Conservation (phyloP, 2,329 filamentous ascomycete species). For the Aspergillus fumigatiaffinis region DNA sequence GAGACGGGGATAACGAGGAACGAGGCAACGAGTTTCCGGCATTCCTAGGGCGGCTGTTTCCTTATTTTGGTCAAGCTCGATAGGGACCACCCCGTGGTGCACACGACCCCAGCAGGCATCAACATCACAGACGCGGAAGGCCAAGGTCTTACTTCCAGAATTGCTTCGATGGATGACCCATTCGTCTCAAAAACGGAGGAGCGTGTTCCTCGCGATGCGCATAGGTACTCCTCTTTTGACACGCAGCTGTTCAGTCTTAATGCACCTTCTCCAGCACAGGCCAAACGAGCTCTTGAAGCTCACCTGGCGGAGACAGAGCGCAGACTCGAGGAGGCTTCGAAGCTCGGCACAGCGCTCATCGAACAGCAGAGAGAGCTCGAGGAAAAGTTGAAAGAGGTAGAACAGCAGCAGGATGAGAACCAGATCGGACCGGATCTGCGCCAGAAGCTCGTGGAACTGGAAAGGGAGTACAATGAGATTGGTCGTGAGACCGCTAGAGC, state of each 20-base stretch:
- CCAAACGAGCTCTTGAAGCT: constrained; percentile 82
- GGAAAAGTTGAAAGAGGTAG: constrained; percentile 78
- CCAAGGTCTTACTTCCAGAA: constrained; percentile 15
- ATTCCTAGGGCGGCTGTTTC: constrained; percentile 21
- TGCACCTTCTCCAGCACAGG: constrained; percentile 79
- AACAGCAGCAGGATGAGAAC: constrained; percentile 68
- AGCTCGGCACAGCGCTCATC: constrained; percentile 79
- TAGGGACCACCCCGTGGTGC: not conserved
- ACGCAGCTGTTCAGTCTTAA: constrained; percentile 73
- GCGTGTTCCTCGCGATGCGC: constrained; percentile 41
- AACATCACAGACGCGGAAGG: constrained; percentile 7
- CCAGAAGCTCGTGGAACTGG: constrained; percentile 77
- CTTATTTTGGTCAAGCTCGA: constrained; percentile 11
- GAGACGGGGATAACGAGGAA: constrained; percentile 16
- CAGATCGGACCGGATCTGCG: constrained; percentile 81
- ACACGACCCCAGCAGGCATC: constrained; percentile 8
- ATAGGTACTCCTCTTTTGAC: constrained; percentile 82
- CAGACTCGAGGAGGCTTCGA: constrained; percentile 84
- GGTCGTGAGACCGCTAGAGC: constrained; percentile 84
- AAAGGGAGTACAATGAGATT: constrained; percentile 93
- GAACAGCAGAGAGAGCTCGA: constrained; percentile 80
- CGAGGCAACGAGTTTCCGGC: constrained; percentile 21
- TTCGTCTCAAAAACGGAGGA: constrained; percentile 51
- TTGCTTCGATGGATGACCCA: constrained; percentile 49
- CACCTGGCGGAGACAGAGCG: constrained; percentile 91